Percentiles rank a stretch among this genome's conserved stretches.
phyloP scores from a whole-genome alignment of 1,284 basidiomycete species.

The Ceratobasidium sp. region DNA sequence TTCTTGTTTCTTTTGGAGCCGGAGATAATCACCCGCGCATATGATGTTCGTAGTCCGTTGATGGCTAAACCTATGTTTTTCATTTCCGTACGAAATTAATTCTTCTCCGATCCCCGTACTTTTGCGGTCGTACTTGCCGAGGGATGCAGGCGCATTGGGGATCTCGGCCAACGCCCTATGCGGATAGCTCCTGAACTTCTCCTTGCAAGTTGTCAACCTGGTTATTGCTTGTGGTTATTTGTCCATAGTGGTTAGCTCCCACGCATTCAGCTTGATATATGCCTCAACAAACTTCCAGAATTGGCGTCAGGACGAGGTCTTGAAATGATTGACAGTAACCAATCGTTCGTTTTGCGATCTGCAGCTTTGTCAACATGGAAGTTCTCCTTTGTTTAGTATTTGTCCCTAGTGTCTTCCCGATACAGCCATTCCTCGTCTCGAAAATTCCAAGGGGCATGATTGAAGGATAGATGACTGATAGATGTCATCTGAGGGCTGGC shows the following conservation, averaged over 20 bases:
- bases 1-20: conserved; percentile 22
- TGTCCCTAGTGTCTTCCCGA: conserved; percentile 20
- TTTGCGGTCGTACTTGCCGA: background rate
- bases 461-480: background rate
- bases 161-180: background rate
- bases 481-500: background rate
- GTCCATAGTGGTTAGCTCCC: no score
- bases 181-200: no score
- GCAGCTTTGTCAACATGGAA: background rate
- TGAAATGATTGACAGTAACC: conserved; percentile 26
- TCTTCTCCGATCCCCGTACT: background rate
- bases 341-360: conserved; percentile 36
- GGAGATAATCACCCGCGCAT: background rate
- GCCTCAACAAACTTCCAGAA: conserved; percentile 13
- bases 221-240: no score
- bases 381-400: conserved; percentile 16
- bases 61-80: background rate
- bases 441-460: background rate
- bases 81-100: conserved; percentile 20
- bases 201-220: no score
- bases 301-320: conserved; percentile 13
- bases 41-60: no score
- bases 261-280: background rate
- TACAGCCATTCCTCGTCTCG: background rate
- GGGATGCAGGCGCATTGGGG: background rate